phyloP scores from a whole-genome alignment of 129 eudicot species.

The Ambrosia artemisiifolia region DNA sequence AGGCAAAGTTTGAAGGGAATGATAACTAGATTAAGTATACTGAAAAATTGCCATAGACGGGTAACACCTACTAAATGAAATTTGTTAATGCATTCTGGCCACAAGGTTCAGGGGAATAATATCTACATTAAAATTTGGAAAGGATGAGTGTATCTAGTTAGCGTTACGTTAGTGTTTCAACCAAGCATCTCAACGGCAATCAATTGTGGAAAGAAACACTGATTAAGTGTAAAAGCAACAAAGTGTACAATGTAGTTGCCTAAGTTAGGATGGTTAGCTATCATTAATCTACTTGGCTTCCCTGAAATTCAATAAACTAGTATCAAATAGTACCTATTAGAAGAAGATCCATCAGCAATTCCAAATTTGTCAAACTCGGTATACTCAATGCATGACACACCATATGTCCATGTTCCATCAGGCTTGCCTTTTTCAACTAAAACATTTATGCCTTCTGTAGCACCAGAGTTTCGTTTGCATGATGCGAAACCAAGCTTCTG shows the following conservation, averaged over 20 bases:
- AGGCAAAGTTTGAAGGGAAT: background rate
- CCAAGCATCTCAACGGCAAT: constrained; percentile 5
- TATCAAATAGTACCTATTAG: constrained; percentile 46
- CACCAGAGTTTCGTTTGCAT: constrained; percentile 73
- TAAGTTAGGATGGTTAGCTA: constrained; percentile 9
- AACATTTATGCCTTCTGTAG: constrained; percentile 96
- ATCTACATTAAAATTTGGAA: constrained; percentile 5
- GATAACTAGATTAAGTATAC: background rate
- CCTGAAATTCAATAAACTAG: constrained; percentile 9
- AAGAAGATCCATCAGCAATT: constrained; percentile 47
- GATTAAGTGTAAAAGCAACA: background rate
- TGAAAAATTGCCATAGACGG: background rate
- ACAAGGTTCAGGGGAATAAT: background rate
- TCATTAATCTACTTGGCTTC: constrained; percentile 13
- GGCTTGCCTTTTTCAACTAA: constrained; percentile 61
- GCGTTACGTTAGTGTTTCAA: background rate
- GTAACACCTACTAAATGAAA: background rate
- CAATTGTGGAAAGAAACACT: background rate
- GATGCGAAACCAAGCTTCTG: constrained; percentile 99
- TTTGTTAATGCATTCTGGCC: background rate
- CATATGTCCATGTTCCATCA: constrained; percentile 89
- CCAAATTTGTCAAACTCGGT: constrained; percentile 98
- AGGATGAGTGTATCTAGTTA: constrained; percentile 7
- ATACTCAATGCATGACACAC: constrained; percentile 90
- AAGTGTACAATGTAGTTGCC: background rate